Conservation (phyloP, 1,284 basidiomycete species). For the Ustilago nuda region DNA sequence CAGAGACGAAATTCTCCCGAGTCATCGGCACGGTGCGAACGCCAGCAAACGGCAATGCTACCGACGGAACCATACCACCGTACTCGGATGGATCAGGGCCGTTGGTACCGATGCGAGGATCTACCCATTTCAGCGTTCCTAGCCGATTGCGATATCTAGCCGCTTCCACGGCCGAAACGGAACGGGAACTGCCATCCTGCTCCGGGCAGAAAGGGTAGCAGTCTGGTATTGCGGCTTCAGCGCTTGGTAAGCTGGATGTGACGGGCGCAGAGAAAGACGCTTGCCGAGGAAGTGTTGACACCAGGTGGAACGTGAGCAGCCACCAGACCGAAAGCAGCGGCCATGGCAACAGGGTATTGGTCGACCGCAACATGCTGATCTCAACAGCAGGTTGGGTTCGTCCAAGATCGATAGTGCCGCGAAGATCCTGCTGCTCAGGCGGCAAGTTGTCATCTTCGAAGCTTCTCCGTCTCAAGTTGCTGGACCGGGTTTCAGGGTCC, state of each 20-base stretch:
- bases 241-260: not conserved
- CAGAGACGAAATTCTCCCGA: constrained; percentile 43
- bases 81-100: constrained; percentile 49
- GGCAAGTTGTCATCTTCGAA: not conserved
- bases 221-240: not conserved
- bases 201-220: constrained; percentile 46
- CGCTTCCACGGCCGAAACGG: constrained; percentile 15
- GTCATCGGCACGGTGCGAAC: constrained; percentile 44
- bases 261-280: constrained; percentile 13
- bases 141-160: constrained; percentile 18
- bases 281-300: constrained; percentile 5
- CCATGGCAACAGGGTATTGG: not conserved
- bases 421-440: not conserved
- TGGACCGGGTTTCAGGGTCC: not conserved
- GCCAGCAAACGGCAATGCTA: constrained; percentile 44
- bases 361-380: not conserved
- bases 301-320: not conserved
- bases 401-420: not conserved
- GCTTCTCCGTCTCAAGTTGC: not conserved
- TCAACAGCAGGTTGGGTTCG: not conserved
- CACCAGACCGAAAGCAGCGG: not conserved
- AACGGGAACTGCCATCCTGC: not conserved
- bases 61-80: constrained; percentile 50
- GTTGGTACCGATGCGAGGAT: constrained; percentile 57
- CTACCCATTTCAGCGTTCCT: constrained; percentile 41